Percentiles rank a stretch among this genome's conserved stretches.
Conservation (phyloP, 768 basidiomycete genomes). For the Galerina marginata region DNA sequence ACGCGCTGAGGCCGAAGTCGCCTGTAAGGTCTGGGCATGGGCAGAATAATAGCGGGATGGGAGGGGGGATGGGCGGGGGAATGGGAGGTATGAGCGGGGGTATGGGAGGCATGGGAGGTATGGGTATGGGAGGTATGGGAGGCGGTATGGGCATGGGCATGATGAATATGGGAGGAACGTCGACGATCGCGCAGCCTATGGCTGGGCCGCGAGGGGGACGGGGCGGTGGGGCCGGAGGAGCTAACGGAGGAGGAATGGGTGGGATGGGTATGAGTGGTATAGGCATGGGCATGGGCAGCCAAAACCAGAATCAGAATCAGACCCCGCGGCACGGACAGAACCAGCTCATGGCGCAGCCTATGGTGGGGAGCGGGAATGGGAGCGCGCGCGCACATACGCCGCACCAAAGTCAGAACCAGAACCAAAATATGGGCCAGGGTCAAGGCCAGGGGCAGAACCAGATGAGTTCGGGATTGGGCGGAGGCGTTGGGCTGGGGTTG, state of each 20-base stretch:
- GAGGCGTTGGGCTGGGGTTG: conserved; percentile 19
- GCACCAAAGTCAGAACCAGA: background rate
- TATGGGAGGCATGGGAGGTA: conserved; percentile 40
- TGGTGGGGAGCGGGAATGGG: conserved; percentile 23
- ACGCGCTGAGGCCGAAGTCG: conserved; percentile 31
- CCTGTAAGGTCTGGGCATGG: conserved; percentile 21
- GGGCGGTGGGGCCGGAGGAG: background rate
- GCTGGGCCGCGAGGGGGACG: background rate
- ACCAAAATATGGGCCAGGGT: conserved; percentile 9
- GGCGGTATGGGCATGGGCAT: conserved; percentile 13
- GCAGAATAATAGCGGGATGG: background rate
- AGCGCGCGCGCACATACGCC: conserved; percentile 12
- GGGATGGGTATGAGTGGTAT: background rate
- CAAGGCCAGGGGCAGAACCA: conserved; percentile 15
- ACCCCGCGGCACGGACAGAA: background rate
- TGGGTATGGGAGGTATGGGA: conserved; percentile 44
- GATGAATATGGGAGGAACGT: background rate
- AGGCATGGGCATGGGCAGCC: background rate
- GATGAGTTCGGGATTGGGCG: too few species aligned
- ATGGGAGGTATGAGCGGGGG: conserved; percentile 24
- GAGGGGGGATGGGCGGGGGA: background rate
- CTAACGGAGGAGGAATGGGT: background rate
- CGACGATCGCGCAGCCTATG: conserved; percentile 3
- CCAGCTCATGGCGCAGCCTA: conserved; percentile 2
- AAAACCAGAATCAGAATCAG: background rate